Percentiles rank a stretch among this genome's conserved stretches.
Evolutionary conservation across 805 yeast genomes (phyloP).

Genomic region (Lachancea quebecensis): DNA sequence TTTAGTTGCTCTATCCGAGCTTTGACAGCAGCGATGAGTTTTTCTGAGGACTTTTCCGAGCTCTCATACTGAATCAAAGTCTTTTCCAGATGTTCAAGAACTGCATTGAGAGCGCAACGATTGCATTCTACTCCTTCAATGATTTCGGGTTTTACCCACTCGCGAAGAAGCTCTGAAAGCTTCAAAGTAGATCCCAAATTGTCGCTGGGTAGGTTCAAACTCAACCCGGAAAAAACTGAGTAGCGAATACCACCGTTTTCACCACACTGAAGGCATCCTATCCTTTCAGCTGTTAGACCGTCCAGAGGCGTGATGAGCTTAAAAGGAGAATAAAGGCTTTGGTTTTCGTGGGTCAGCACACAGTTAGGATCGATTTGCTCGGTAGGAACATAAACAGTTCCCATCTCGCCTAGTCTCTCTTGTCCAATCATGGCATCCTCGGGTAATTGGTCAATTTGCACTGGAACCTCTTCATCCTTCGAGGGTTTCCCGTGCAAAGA

Average conservation of each 20-base stretch:
- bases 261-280: conserved; percentile 86
- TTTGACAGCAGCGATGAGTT: conserved; percentile 33
- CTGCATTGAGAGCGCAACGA: conserved; percentile 72
- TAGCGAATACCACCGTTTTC: conserved; percentile 89
- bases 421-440: conserved; percentile 35
- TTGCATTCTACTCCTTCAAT: conserved; percentile 94
- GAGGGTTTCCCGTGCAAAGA: conserved; percentile 18
- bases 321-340: conserved; percentile 42
- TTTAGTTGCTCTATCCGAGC: conserved; percentile 44
- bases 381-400: conserved; percentile 65
- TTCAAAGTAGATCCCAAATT: conserved; percentile 37
- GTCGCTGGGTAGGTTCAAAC: conserved; percentile 58
- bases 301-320: conserved; percentile 82
- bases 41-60: conserved; percentile 20
- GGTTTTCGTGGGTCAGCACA: conserved; percentile 28
- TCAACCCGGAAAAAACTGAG: conserved; percentile 68
- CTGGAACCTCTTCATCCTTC: conserved; percentile 23
- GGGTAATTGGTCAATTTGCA: conserved; percentile 28
- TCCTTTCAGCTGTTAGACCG: conserved; percentile 80
- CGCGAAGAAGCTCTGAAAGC: conserved; percentile 48
- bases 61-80: conserved; percentile 30
- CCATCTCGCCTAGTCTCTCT: conserved; percentile 49
- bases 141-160: conserved; percentile 73
- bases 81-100: conserved; percentile 42
- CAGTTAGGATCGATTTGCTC: conserved; percentile 69